phyloP scores from a whole-genome alignment of 345 rosid species.

The Tarenaya hassleriana region DNA sequence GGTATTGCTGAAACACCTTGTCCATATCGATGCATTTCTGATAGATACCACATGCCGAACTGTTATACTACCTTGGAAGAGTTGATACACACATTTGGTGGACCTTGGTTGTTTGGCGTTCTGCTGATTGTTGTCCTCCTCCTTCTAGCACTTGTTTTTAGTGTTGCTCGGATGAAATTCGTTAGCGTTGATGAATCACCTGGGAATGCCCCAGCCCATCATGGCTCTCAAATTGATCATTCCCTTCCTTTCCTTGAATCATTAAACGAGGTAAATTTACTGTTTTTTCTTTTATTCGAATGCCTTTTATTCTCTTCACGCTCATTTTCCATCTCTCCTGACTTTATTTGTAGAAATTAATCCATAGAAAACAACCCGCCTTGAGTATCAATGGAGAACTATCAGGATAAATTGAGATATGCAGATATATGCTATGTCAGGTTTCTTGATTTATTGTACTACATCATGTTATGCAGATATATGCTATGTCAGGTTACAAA shows the following conservation, averaged over 20 bases:
- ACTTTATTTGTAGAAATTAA: neutral
- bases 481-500: neutral
- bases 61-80: slow-evolving; percentile 91
- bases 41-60: slow-evolving; percentile 85
- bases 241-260: slow-evolving; percentile 94
- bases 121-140: slow-evolving; percentile 66
- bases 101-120: slow-evolving; percentile 83
- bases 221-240: slow-evolving; percentile 53
- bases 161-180: slow-evolving; percentile 91
- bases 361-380: neutral
- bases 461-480: neutral
- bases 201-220: slow-evolving; percentile 51
- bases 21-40: slow-evolving; percentile 75
- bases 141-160: slow-evolving; percentile 78
- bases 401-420: neutral
- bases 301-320: neutral
- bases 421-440: neutral
- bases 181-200: slow-evolving; percentile 79
- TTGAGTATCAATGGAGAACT: neutral
- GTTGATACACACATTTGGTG: slow-evolving; percentile 88
- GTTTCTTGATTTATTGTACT: neutral
- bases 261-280: slow-evolving; percentile 64
- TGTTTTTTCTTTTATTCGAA: slow-evolving; percentile 11
- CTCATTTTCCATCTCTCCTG: slow-evolving; percentile 5
- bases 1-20: slow-evolving; percentile 85